A percentile compares a stretch with the other conserved stretches of the same genome.
Evolutionary conservation across 768 basidiomycete species (phyloP).

Genomic region (Calocera cornea): DNA sequence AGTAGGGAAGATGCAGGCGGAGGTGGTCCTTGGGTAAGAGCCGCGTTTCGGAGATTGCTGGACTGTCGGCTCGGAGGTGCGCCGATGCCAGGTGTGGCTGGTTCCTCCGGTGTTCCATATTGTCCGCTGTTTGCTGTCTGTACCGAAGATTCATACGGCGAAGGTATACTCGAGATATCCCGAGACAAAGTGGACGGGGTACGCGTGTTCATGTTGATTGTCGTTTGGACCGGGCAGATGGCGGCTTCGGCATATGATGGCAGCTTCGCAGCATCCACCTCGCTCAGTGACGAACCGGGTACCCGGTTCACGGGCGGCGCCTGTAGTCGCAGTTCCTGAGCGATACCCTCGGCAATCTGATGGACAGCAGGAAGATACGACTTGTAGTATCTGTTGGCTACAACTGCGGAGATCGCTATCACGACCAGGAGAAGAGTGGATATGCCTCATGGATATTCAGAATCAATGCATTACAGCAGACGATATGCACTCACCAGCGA

Average conservation of each 20-base stretch:
- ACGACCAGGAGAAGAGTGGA: not conserved
- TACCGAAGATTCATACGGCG: not conserved
- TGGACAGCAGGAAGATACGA: not conserved
- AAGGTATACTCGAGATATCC: not conserved
- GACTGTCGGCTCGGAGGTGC: not conserved
- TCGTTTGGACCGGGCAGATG: not conserved
- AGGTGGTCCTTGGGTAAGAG: too few relatives aligned
- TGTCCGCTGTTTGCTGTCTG: not conserved
- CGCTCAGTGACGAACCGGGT: not conserved
- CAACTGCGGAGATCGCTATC: not conserved
- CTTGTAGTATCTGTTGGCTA: not conserved
- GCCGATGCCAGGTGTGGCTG: not conserved
- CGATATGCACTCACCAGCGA: not conserved
- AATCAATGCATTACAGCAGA: too few relatives aligned
- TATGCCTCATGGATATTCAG: too few relatives aligned
- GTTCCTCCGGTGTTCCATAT: not conserved
- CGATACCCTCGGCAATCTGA: too few relatives aligned
- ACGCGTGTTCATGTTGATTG: not conserved
- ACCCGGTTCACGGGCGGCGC: not conserved
- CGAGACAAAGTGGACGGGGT: not conserved
- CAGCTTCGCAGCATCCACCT: not conserved
- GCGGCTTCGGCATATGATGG: not conserved
- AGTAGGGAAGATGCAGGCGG: too few relatives aligned
- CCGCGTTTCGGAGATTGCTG: too few relatives aligned
- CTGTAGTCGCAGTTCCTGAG: not conserved